Percentiles rank a stretch among this genome's conserved stretches.
These are phyloP conservation scores for Trichoderma erinaceum DNA, from an alignment of 495 filamentous ascomycete species.

Conservation along the genomic window DNA sequence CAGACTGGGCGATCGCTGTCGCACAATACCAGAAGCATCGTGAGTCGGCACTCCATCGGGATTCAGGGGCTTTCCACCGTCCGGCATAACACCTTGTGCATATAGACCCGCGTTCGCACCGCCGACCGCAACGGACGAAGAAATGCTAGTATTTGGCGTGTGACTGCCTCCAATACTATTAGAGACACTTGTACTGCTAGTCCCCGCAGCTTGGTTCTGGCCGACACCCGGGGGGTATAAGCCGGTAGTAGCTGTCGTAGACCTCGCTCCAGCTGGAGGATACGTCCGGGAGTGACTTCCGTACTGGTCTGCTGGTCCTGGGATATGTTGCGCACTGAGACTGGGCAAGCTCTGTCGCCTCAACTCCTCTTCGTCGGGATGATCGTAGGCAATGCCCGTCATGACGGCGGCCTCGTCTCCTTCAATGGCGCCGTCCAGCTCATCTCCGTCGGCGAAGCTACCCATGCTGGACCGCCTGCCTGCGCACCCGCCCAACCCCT, in stretches of 20 bases:
- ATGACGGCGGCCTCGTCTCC: constrained; percentile 68
- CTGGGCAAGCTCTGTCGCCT: constrained; percentile 58
- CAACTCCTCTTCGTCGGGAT: constrained; percentile 45
- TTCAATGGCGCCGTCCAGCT: constrained; percentile 48
- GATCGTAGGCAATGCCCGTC: constrained; percentile 66
- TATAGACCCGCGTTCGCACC: constrained; percentile 55
- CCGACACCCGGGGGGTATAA: constrained; percentile 57
- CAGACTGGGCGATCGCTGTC: constrained; percentile 64
- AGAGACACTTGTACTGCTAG: constrained; percentile 51
- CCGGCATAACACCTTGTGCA: constrained; percentile 66
- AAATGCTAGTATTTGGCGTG: constrained; percentile 43
- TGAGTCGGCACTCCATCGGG: constrained; percentile 55
- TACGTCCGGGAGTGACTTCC: constrained; percentile 60
- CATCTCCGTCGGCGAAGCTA: constrained; percentile 75
- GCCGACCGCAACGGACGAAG: constrained; percentile 39
- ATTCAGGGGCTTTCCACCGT: constrained; percentile 82
- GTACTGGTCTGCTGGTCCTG: constrained; percentile 41
- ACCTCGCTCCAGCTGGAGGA: constrained; percentile 56
- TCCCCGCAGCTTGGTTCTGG: constrained; percentile 26
- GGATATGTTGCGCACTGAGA: constrained; percentile 64
- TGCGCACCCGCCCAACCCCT: constrained; percentile 92
- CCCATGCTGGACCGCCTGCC: constrained; percentile 83
- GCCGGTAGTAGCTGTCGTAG: constrained; percentile 37
- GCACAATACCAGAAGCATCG: constrained; percentile 43
- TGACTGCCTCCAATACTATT: constrained; percentile 36